Conservation (phyloP, 2,329 filamentous ascomycete genomes). For the Monosporascus ibericus region DNA sequence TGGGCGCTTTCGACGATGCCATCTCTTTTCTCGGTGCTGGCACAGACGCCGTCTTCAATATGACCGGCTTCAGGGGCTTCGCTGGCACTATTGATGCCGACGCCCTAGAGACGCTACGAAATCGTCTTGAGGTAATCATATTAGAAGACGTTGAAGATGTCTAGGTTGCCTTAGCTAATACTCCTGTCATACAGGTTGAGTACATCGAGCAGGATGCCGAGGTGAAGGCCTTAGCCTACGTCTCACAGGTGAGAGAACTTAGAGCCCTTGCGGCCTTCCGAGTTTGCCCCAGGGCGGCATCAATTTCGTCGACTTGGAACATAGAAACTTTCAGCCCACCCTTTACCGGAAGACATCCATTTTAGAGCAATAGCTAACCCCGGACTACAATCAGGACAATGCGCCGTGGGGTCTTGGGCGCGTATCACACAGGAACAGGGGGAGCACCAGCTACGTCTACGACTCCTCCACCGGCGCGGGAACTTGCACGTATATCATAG, state of each 20-base stretch:
- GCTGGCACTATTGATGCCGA: constrained; percentile 34
- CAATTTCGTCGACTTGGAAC: too few species aligned
- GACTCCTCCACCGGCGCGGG: constrained; percentile 35
- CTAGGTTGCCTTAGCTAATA: constrained; percentile 2
- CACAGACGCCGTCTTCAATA: constrained; percentile 26
- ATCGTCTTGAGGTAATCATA: constrained; percentile 30
- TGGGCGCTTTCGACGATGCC: constrained; percentile 24
- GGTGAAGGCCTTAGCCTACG: constrained; percentile 2
- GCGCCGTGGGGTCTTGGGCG: constrained; percentile 40
- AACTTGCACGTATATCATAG: constrained; percentile 47
- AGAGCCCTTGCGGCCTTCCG: too few species aligned
- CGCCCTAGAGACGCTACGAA: constrained; percentile 34
- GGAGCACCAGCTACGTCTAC: constrained; percentile 34
- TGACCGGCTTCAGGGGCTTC: constrained; percentile 34
- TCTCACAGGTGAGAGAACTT: not conserved
- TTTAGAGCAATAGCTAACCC: not conserved
- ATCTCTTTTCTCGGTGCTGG: constrained; percentile 18
- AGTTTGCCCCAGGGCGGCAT: too few species aligned
- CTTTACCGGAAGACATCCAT: too few species aligned
- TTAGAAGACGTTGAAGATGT: too few species aligned
- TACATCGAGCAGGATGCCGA: constrained; percentile 28
- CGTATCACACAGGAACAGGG: constrained; percentile 34
- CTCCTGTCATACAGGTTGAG: constrained; percentile 19
- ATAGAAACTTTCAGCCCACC: too few species aligned
- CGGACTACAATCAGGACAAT: constrained; percentile 5